phyloP scores from a whole-genome alignment of 2,329 filamentous ascomycete genomes.

The Fusarium cyanostomum region DNA sequence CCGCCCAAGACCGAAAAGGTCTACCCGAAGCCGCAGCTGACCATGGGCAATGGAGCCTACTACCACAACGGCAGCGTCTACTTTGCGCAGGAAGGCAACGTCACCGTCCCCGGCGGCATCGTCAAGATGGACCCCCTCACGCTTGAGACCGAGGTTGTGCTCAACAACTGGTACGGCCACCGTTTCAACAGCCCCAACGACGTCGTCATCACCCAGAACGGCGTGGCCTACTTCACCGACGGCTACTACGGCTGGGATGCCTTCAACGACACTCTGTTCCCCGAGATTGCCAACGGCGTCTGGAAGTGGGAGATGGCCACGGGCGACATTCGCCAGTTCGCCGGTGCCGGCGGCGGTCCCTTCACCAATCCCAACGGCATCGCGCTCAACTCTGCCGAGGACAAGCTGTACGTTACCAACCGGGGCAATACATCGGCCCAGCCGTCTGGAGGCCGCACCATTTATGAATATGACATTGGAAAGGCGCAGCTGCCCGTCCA shows the following conservation, averaged over 20 bases:
- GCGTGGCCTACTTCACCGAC: conserved; percentile 29
- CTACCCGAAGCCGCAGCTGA: conserved; percentile 23
- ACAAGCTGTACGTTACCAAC: conserved; percentile 30
- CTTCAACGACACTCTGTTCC: conserved; percentile 31
- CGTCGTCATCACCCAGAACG: conserved; percentile 18
- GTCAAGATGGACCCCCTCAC: conserved; percentile 21
- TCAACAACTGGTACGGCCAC: conserved; percentile 26
- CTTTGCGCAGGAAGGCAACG: conserved; percentile 28
- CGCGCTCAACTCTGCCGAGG: conserved; percentile 20
- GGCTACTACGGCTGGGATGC: conserved; percentile 30
- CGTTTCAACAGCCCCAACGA: conserved; percentile 35
- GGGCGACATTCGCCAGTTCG: conserved; percentile 14
- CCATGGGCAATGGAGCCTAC: conserved; percentile 27
- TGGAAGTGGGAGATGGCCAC: conserved; percentile 29
- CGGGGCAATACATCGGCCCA: conserved; percentile 25
- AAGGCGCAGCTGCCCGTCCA: background rate
- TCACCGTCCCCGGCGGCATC: conserved; percentile 16
- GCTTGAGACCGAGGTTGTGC: conserved; percentile 19
- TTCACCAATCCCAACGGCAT: conserved; percentile 34
- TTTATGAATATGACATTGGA: conserved; percentile 15
- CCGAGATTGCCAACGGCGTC: conserved; percentile 28
- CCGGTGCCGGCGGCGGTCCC: conserved; percentile 21
- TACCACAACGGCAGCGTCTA: conserved; percentile 30
- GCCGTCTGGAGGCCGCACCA: conserved; percentile 25
- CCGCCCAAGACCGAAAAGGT: conserved; percentile 24